Evolutionary conservation across 140 eudicot genomes (phyloP).

Genomic region (Oenanthe javanica): DNA sequence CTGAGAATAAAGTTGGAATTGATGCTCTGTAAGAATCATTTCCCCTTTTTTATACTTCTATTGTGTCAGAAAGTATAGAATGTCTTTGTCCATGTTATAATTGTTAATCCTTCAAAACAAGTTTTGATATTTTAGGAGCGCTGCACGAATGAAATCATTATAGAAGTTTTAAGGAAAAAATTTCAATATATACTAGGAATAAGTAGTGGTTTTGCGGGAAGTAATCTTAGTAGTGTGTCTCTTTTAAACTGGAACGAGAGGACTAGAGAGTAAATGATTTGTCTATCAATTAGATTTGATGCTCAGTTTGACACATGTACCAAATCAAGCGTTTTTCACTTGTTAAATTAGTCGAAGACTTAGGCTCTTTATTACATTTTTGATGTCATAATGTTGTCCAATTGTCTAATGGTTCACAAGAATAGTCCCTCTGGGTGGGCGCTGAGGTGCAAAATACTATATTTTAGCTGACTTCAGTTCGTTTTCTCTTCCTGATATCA

Average conservation of each 20-base stretch:
- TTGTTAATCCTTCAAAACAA: not conserved
- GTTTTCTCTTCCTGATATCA: not conserved
- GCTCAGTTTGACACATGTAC: not conserved
- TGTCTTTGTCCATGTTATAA: not conserved
- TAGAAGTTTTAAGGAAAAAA: not conserved
- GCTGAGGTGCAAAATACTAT: not conserved
- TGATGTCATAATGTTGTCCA: not conserved
- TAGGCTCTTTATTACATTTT: not conserved
- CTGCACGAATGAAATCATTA: not conserved
- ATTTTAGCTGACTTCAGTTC: not conserved
- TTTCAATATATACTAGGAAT: not conserved
- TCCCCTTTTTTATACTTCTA: not conserved
- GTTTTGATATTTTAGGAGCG: not conserved
- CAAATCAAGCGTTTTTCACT: not conserved
- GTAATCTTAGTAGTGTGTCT: not conserved
- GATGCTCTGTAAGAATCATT: conserved; percentile 24
- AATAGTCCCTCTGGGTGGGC: not conserved
- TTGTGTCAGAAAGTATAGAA: not conserved
- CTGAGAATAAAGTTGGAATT: conserved; percentile 21
- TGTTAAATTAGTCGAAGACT: not conserved
- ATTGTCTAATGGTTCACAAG: not conserved
- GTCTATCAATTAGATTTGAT: not conserved
- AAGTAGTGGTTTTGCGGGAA: not conserved
- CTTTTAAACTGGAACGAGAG: not conserved
- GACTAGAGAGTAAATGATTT: not conserved